These are phyloP conservation scores for Camelina laxa DNA, from an alignment of 345 rosid genomes.

Conservation along the genomic window DNA sequence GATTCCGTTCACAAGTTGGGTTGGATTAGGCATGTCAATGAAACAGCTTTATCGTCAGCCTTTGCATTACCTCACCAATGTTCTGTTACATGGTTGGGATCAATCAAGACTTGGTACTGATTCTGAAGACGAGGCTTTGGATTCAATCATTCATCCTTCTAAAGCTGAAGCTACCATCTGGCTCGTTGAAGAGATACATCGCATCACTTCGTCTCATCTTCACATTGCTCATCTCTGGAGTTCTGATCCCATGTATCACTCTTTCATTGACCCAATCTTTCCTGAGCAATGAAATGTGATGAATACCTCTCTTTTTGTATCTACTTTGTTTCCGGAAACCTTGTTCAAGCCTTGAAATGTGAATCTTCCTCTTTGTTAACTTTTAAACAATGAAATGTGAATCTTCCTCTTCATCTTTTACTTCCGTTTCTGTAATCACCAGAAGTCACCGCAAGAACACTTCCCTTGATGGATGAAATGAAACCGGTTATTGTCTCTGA, in stretches of 20 bases:
- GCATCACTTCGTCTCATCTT: conserved; percentile 63
- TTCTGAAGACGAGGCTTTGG: conserved; percentile 59
- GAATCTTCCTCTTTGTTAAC: not conserved
- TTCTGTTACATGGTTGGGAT: conserved; percentile 74
- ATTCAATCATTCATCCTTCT: conserved; percentile 67
- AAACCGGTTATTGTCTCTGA: conserved; percentile 64
- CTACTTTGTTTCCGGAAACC: conserved; percentile 14
- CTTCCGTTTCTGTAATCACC: conserved; percentile 41
- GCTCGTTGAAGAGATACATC: conserved; percentile 85
- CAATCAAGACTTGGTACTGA: conserved; percentile 57
- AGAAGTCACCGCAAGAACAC: conserved; percentile 63
- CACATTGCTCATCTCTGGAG: conserved; percentile 71
- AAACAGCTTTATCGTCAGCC: conserved; percentile 82
- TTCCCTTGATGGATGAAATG: conserved; percentile 57
- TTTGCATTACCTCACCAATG: conserved; percentile 84
- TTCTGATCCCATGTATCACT: conserved; percentile 61
- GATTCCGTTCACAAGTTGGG: conserved; percentile 79
- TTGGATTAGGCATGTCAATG: conserved; percentile 73
- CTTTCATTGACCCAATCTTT: conserved; percentile 61
- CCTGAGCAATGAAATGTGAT: conserved; percentile 36
- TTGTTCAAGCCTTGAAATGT: not conserved
- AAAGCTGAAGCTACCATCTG: conserved; percentile 91
- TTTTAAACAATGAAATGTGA: conserved; percentile 32
- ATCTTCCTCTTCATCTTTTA: not conserved
- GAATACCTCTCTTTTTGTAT: conserved; percentile 19